A percentile compares a stretch with the other conserved stretches of the same genome.
phyloP scores from a whole-genome alignment of 495 filamentous ascomycete species.

The Aspergillus kassunensis region DNA sequence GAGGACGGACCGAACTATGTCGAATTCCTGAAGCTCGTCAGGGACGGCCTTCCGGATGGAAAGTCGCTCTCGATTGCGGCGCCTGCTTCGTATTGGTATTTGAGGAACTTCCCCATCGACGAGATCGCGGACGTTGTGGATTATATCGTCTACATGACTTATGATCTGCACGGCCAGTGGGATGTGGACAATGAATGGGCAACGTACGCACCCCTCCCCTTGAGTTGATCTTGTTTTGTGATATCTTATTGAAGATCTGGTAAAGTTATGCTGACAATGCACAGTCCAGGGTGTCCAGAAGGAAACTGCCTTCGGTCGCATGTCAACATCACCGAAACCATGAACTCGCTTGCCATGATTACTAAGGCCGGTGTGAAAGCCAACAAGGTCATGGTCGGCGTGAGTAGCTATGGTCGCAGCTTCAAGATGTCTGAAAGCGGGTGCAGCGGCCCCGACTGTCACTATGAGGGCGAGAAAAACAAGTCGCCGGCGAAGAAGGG shows the following conservation, averaged over 20 bases:
- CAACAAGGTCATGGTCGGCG: slow-evolving; percentile 36
- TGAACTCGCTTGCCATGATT: slow-evolving; percentile 36
- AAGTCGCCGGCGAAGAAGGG: not conserved
- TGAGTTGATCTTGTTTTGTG: too few relatives aligned
- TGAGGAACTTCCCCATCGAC: not conserved
- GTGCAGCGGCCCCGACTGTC: not conserved
- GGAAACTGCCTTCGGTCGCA: slow-evolving; percentile 40
- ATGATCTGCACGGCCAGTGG: not conserved
- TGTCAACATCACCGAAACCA: slow-evolving; percentile 40
- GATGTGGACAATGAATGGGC: not conserved
- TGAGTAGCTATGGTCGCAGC: slow-evolving; percentile 24
- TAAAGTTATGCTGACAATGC: too few relatives aligned
- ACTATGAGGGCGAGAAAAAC: not conserved
- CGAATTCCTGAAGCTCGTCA: not conserved
- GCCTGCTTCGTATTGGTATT: not conserved
- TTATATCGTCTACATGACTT: not conserved
- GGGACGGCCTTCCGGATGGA: not conserved
- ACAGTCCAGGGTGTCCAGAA: not conserved
- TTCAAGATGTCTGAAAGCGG: slow-evolving; percentile 12
- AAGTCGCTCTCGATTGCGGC: not conserved
- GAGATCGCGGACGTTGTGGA: not conserved
- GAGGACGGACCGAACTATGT: not conserved
- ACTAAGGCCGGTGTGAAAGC: slow-evolving; percentile 46
- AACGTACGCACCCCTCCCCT: not conserved
- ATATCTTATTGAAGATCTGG: too few relatives aligned